Conservation (phyloP, 2,329 filamentous ascomycete species). For the Trichoderma citrinoviride region DNA sequence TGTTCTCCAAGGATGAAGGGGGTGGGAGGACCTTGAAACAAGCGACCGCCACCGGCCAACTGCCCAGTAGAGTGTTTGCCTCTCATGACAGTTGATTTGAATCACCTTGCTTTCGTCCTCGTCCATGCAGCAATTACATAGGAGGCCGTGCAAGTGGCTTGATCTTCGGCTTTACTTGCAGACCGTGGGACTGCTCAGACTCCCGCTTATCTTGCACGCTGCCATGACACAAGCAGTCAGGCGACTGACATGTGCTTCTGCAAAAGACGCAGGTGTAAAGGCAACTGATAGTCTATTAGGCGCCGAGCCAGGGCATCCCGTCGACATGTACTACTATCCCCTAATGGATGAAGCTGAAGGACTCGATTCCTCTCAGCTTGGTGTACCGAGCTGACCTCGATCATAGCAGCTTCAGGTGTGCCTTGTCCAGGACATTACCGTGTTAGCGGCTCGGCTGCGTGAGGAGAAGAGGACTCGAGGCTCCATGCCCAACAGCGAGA, state of each 20-base stretch:
- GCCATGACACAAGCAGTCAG: not conserved
- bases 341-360: not conserved
- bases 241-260: conserved; percentile 3
- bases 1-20: not conserved
- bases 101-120: not conserved
- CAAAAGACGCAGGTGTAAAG: too few relatives aligned
- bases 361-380: not conserved
- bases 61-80: not conserved
- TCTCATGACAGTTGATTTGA: not conserved
- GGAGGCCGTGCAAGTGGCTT: not conserved
- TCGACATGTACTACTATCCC: too few relatives aligned
- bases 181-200: too few relatives aligned
- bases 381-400: conserved; percentile 4
- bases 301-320: not conserved
- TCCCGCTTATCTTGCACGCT: not conserved
- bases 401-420: not conserved
- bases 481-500: not conserved
- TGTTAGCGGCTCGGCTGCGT: conserved; percentile 17
- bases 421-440: not conserved
- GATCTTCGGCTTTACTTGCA: too few relatives aligned
- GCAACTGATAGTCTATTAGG: conserved; percentile 1
- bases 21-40: not conserved
- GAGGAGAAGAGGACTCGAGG: not conserved
- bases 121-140: not conserved
- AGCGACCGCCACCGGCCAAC: not conserved